phyloP scores from a whole-genome alignment of 2,329 filamentous ascomycete species.

The Xylariaceae sp. region DNA sequence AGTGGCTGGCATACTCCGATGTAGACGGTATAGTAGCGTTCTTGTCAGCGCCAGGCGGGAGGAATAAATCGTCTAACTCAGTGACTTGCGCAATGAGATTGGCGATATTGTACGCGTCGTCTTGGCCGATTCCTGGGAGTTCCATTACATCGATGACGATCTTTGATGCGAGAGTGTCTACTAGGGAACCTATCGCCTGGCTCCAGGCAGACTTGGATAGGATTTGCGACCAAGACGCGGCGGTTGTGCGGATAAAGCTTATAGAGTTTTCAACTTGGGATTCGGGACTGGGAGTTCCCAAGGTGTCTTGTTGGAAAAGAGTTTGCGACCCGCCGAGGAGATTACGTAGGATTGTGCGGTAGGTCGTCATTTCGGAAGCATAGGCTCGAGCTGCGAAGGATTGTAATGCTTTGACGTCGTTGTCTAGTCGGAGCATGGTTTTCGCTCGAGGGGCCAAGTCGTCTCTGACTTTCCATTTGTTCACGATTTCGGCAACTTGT shows the following conservation, averaged over 20 bases:
- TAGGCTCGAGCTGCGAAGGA: slow-evolving; percentile 59
- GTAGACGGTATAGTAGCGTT: slow-evolving; percentile 49
- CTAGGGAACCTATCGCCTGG: slow-evolving; percentile 56
- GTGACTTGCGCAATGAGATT: slow-evolving; percentile 53
- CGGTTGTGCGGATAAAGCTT: slow-evolving; percentile 47
- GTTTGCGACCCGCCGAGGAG: slow-evolving; percentile 56
- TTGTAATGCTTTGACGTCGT: slow-evolving; percentile 54
- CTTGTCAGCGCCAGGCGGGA: slow-evolving; percentile 34
- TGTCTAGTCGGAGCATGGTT: slow-evolving; percentile 52
- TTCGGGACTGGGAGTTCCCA: slow-evolving; percentile 37
- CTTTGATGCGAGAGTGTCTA: slow-evolving; percentile 54
- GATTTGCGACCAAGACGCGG: slow-evolving; percentile 52
- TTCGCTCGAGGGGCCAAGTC: slow-evolving; percentile 47
- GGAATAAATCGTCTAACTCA: slow-evolving; percentile 55
- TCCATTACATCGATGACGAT: slow-evolving; percentile 58
- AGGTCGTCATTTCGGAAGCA: slow-evolving; percentile 53
- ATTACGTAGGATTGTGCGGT: slow-evolving; percentile 57
- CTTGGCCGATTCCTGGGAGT: slow-evolving; percentile 54
- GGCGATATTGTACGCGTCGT: slow-evolving; percentile 58
- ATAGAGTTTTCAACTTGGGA: slow-evolving; percentile 47
- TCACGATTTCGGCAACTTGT: slow-evolving; percentile 44
- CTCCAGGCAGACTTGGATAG: slow-evolving; percentile 57
- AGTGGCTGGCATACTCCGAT: slow-evolving; percentile 54
- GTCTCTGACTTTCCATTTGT: slow-evolving; percentile 47
- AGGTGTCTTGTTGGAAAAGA: slow-evolving; percentile 52